These are phyloP conservation scores for Yarrowia bubula DNA, from an alignment of 805 yeast species.

Conservation along the genomic window DNA sequence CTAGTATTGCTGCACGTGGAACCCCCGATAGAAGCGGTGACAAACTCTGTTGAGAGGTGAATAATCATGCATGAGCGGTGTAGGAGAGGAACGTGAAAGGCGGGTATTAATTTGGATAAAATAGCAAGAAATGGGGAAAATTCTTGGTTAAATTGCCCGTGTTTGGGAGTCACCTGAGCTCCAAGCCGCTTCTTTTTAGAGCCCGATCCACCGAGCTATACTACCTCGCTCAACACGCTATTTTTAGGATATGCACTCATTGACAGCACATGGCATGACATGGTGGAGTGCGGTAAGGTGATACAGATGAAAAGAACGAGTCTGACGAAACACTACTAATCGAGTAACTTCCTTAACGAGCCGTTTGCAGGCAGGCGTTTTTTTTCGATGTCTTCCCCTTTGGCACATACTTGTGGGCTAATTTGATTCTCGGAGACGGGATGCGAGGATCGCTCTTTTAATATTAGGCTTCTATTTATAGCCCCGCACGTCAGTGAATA, in stretches of 20 bases:
- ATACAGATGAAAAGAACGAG: not conserved
- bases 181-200: not conserved
- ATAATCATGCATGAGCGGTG: not conserved
- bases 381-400: not conserved
- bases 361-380: no score
- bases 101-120: no score
- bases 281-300: not conserved
- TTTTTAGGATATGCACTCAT: not conserved
- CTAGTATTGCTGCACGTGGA: conserved; percentile 11
- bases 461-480: conserved; percentile 22
- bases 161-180: no score
- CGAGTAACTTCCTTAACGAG: no score
- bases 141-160: no score
- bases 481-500: not conserved
- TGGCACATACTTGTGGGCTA: not conserved
- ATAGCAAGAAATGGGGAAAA: no score
- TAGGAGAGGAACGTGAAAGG: no score
- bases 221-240: not conserved
- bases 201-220: not conserved
- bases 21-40: not conserved
- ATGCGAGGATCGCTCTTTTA: conserved; percentile 24
- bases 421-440: conserved; percentile 14
- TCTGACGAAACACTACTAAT: no score
- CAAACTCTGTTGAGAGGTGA: not conserved
- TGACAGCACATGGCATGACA: conserved; percentile 13